Percentiles rank a stretch among this genome's conserved stretches.
These are phyloP conservation scores for Plantago elongata DNA, from an alignment of 257 asterid genomes.

Conservation along the genomic window DNA sequence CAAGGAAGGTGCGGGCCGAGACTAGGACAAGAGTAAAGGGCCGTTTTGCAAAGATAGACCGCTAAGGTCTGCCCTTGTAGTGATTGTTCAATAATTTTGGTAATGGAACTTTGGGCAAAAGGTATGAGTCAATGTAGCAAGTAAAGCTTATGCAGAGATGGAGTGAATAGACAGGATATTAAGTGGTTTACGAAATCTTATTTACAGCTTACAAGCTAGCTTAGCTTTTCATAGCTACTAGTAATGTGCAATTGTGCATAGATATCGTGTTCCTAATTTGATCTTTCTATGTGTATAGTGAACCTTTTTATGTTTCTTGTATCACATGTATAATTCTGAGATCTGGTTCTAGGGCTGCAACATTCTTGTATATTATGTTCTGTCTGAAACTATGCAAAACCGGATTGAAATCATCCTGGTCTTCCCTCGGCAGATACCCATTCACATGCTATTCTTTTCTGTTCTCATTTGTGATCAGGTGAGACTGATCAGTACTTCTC, in stretches of 20 bases:
- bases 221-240: too few relatives aligned
- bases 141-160: constrained; percentile 9
- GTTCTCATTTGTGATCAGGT: too few relatives aligned
- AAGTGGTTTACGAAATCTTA: neutral
- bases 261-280: neutral
- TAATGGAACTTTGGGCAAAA: constrained; percentile 4
- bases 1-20: constrained; percentile 85
- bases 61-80: constrained; percentile 21
- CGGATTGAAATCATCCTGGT: too few relatives aligned
- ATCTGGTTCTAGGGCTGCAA: neutral
- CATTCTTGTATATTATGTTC: neutral
- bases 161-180: constrained; percentile 1
- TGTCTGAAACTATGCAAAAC: too few relatives aligned
- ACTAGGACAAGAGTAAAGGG: constrained; percentile 82
- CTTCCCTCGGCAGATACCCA: too few relatives aligned
- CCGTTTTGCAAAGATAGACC: constrained; percentile 82
- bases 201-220: neutral
- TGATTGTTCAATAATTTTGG: constrained; percentile 3
- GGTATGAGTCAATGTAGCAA: constrained; percentile 8
- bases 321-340: neutral
- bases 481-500: too few relatives aligned
- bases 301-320: neutral
- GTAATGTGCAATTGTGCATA: constrained; percentile 5
- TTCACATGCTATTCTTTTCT: too few relatives aligned
- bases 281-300: neutral